Evolutionary conservation across 305 asterid genomes (phyloP).

Genomic region (Solanum aculeatissimum): DNA sequence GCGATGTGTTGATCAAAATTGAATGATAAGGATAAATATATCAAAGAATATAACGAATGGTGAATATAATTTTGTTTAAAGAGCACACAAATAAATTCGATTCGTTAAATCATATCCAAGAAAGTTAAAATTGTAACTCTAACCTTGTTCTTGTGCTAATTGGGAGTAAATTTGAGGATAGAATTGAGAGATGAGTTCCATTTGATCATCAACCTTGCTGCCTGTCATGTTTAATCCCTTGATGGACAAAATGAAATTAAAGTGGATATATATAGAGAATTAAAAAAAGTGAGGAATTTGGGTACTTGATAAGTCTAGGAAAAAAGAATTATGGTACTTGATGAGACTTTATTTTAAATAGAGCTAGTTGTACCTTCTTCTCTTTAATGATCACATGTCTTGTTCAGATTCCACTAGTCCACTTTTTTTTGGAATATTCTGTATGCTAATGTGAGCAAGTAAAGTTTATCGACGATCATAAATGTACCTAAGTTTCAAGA

Average conservation of each 20-base stretch:
- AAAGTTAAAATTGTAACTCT: background rate
- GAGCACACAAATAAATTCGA: background rate
- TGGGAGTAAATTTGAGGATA: slow-evolving; percentile 39
- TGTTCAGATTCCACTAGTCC: background rate
- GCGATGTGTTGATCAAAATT: background rate
- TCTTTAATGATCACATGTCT: background rate
- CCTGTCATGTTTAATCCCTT: background rate
- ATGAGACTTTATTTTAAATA: background rate
- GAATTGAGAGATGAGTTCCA: slow-evolving; percentile 36
- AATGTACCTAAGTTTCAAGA: slow-evolving; percentile 60
- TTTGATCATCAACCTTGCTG: slow-evolving; percentile 27
- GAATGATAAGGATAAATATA: background rate
- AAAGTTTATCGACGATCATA: no score
- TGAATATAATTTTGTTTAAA: background rate
- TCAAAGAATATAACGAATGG: no score
- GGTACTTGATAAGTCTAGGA: background rate
- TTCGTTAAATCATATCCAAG: background rate
- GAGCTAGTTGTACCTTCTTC: background rate
- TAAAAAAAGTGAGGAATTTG: no score
- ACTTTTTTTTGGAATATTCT: background rate
- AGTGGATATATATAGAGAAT: no score
- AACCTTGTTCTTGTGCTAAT: slow-evolving; percentile 23
- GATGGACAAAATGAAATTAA: no score
- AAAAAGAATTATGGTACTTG: background rate
- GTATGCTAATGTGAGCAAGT: no score